These are phyloP conservation scores for Mycogone perniciosa DNA, from an alignment of 2,329 filamentous ascomycete genomes.

Conservation along the genomic window DNA sequence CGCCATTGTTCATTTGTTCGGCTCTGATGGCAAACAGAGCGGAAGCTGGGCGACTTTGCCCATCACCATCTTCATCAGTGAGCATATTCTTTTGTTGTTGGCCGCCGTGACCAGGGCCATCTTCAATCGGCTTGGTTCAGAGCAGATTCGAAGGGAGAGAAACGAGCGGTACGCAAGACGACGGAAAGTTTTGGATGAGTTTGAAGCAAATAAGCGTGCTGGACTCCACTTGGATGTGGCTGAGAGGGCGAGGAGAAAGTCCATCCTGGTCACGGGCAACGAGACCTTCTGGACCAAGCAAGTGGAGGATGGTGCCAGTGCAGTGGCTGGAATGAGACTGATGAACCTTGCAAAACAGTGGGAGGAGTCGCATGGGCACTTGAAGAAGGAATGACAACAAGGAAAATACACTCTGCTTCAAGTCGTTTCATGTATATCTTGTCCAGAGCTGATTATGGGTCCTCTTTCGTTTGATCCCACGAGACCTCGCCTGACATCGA, in stretches of 20 bases:
- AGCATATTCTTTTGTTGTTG: slow-evolving; percentile 63
- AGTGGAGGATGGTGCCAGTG: slow-evolving; percentile 32
- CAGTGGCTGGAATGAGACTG: slow-evolving; percentile 26
- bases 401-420: neutral
- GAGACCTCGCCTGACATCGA: too few relatives aligned
- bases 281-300: slow-evolving; percentile 39
- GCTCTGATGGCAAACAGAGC: slow-evolving; percentile 44
- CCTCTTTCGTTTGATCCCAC: too few relatives aligned
- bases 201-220: slow-evolving; percentile 32
- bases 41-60: slow-evolving; percentile 61
- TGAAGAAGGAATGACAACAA: slow-evolving; percentile 5
- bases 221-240: slow-evolving; percentile 28
- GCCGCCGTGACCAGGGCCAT: slow-evolving; percentile 36
- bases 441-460: neutral
- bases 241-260: slow-evolving; percentile 34
- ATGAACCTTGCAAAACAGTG: slow-evolving; percentile 26
- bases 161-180: slow-evolving; percentile 33
- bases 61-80: slow-evolving; percentile 64
- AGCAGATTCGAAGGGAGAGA: slow-evolving; percentile 35
- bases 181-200: slow-evolving; percentile 32
- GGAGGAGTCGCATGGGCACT: slow-evolving; percentile 8
- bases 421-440: neutral
- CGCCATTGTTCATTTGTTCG: slow-evolving; percentile 69
- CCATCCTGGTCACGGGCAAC: slow-evolving; percentile 25
- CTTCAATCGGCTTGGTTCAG: slow-evolving; percentile 34